Evolutionary conservation across 306 rosid species (phyloP).

Genomic region (Heteromeles arbutifolia): DNA sequence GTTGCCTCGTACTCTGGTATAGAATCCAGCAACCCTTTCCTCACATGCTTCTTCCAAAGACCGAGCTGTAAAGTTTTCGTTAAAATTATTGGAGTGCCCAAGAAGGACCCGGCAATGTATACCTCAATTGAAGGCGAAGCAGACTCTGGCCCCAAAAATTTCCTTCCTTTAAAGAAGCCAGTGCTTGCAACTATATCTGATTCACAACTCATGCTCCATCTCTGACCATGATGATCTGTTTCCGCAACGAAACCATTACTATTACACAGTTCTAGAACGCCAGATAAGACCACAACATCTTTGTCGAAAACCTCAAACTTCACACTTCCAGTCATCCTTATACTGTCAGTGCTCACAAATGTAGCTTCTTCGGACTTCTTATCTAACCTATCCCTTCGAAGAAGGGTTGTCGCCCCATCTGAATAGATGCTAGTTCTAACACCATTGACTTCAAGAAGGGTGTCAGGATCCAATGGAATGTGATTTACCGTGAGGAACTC

Average conservation of each 20-base stretch:
- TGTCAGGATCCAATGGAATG: slow-evolving; percentile 58
- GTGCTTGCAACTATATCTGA: slow-evolving; percentile 35
- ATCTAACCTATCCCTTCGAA: slow-evolving; percentile 66
- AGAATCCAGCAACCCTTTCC: slow-evolving; percentile 49
- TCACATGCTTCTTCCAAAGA: slow-evolving; percentile 42
- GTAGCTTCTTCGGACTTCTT: slow-evolving; percentile 76
- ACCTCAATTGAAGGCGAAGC: slow-evolving; percentile 58
- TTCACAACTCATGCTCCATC: slow-evolving; percentile 66
- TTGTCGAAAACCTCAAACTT: slow-evolving; percentile 72
- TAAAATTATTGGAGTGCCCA: slow-evolving; percentile 61
- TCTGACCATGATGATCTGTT: slow-evolving; percentile 32
- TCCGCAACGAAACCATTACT: slow-evolving; percentile 31
- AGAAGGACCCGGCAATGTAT: slow-evolving; percentile 70
- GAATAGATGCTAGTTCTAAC: slow-evolving; percentile 55
- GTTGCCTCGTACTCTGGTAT: slow-evolving; percentile 59
- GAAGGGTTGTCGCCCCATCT: slow-evolving; percentile 52
- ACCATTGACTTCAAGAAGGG: slow-evolving; percentile 73
- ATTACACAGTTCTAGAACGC: slow-evolving; percentile 47
- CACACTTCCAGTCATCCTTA: slow-evolving; percentile 69
- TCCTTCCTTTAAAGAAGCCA: slow-evolving; percentile 50
- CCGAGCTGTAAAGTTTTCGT: slow-evolving; percentile 51
- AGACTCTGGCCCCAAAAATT: slow-evolving; percentile 33
- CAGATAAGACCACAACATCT: slow-evolving; percentile 51
- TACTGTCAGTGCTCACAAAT: slow-evolving; percentile 75
- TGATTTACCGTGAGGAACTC: slow-evolving; percentile 60